Conservation (phyloP, 2,329 filamentous ascomycete genomes). For the Lasiodiplodia sp. region DNA sequence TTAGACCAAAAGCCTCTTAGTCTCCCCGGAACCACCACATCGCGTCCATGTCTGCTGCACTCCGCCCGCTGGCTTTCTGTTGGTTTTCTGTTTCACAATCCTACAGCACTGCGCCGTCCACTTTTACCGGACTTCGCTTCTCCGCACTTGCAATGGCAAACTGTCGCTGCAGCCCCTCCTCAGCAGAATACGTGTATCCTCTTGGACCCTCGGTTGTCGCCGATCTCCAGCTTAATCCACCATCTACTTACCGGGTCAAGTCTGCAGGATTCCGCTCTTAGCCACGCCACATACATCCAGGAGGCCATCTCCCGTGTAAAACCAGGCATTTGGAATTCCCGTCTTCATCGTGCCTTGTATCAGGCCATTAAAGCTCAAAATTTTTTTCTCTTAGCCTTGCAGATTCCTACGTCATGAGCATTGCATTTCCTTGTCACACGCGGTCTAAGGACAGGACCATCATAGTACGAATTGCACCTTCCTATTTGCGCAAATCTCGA, state of each 20-base stretch:
- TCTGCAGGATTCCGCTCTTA: not conserved
- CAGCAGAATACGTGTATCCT: constrained; percentile 19
- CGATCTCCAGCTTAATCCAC: constrained; percentile 4
- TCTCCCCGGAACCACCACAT: not conserved
- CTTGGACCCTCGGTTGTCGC: constrained; percentile 12
- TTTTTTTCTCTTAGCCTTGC: not conserved
- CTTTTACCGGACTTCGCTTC: constrained; percentile 10
- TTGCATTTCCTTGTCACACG: not conserved
- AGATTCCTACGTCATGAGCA: not conserved
- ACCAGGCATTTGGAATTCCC: not conserved
- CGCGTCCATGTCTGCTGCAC: not conserved
- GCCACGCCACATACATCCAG: not conserved
- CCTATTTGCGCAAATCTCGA: not conserved
- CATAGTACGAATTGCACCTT: too few species aligned
- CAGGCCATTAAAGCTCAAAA: not conserved
- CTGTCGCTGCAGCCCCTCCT: not conserved
- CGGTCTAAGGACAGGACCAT: not conserved
- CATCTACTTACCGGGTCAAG: not conserved
- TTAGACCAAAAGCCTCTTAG: constrained; percentile 5
- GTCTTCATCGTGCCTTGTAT: not conserved
- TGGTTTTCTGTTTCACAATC: constrained; percentile 13
- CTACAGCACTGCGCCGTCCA: not conserved
- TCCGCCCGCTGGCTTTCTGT: not conserved
- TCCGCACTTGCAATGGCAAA: constrained; percentile 3
- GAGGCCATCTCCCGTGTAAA: not conserved